Base-by-base conservation (phyloP, 2,329 filamentous ascomycete species). In the Penicillium palitans region DNA sequence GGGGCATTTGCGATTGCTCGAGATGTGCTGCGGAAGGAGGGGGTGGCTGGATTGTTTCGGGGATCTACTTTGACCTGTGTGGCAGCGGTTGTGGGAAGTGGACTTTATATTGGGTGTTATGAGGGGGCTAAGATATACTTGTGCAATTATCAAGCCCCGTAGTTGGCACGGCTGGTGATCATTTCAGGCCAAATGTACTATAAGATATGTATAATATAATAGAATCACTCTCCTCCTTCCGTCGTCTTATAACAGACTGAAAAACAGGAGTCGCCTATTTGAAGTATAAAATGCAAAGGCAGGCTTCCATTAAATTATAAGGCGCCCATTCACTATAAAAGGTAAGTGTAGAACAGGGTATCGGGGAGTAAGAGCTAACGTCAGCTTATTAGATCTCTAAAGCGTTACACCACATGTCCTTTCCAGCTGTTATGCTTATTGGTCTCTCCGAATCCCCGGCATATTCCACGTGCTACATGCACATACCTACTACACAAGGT, bases 81-180 rank as follows among this genome's bases (percentile, higher is more conserved):
- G 24, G 40, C 55, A 7, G 58, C 55, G 15, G 46, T 46, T 8
- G 19, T 60, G 19, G 55, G 55, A 7, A 52, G 55, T 46, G 58
- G 42, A 21, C 50, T 60, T 2, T 60, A 58, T 24, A 57, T 60
- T 29, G 58, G 58, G 9, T 60, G 45, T 42, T 58, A 60, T 24
- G 58, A 60, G 51, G 58, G 55, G 42, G n/a, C 77, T 76, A 60
- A 58, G 45, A 27, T 60, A 12, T 58, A 49, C 33, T 41, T 58
- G 71, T 49, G 27, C 15, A 29, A 45, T 53, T 25, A 33, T 21
- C 6, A 19, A 24, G 17, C 6, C 29, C 24, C 6, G n/a, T 40
- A 40, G 19, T 8, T 47, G 39, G 37, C 7, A 29, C 0, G 6
- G 35, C 5, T 52, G 27, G 5, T 9, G 27, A 42, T 25, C 4